Evolutionary conservation across 352 stramenopile species (phyloP).

Genomic region (Paralagenidium karlingii): DNA sequence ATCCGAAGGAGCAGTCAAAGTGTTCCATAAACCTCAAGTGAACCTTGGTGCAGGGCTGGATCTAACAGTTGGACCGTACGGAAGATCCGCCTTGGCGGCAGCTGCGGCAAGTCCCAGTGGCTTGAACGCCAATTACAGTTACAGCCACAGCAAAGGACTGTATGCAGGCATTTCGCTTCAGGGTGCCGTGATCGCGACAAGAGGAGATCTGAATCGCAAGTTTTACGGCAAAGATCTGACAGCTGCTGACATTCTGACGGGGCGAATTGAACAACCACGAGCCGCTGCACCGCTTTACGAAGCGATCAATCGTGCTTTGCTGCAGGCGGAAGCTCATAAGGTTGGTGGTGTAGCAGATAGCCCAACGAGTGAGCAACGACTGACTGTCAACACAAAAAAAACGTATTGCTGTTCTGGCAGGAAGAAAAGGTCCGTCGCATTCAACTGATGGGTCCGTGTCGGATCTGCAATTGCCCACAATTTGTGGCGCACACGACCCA

Average conservation of each 20-base stretch:
- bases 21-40: conserved; percentile 70
- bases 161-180: conserved; percentile 85
- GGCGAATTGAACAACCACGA: conserved; percentile 19
- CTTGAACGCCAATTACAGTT: conserved; percentile 83
- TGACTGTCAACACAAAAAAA: no score
- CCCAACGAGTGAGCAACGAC: no score
- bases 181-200: conserved; percentile 73
- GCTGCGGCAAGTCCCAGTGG: conserved; percentile 30
- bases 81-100: conserved; percentile 46
- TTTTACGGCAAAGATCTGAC: conserved; percentile 82
- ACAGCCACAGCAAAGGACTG: conserved; percentile 81
- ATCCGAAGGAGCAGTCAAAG: conserved; percentile 67
- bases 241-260: conserved; percentile 24
- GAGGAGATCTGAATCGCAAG: conserved; percentile 82
- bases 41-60: conserved; percentile 83
- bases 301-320: conserved; percentile 28
- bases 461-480: conserved; percentile 21
- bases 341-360: no score
- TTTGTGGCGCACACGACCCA: conserved; percentile 31
- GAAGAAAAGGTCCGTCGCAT: conserved; percentile 15
- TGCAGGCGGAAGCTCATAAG: conserved; percentile 22
- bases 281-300: conserved; percentile 47
- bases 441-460: conserved; percentile 26
- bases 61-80: conserved; percentile 73
- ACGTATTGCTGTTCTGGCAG: no score